A percentile compares a stretch with the other conserved stretches of the same genome.
Evolutionary conservation across 345 rosid genomes (phyloP).

Genomic region (Kernera saxatilis): DNA sequence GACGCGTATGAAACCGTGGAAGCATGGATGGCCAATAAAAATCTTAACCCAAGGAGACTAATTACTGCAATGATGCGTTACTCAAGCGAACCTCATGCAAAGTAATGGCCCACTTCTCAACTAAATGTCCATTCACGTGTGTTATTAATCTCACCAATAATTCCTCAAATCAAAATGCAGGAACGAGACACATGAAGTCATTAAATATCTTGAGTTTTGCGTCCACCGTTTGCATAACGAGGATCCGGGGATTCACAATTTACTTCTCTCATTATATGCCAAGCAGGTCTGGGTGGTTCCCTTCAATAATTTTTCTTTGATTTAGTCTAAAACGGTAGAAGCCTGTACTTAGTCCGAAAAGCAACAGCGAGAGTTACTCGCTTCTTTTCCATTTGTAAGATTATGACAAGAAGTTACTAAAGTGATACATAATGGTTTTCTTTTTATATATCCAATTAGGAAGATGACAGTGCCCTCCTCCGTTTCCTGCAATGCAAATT

Average conservation of each 20-base stretch:
- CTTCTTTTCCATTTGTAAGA: neutral
- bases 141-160: neutral
- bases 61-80: slow-evolving; percentile 99
- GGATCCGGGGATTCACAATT: slow-evolving; percentile 97
- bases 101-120: slow-evolving; percentile 40
- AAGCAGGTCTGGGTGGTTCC: slow-evolving; percentile 64
- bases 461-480: slow-evolving; percentile 89
- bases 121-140: neutral
- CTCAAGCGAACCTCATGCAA: slow-evolving; percentile 99
- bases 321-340: neutral
- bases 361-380: neutral
- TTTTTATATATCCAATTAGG: slow-evolving; percentile 40
- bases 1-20: slow-evolving; percentile 99
- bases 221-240: slow-evolving; percentile 85
- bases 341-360: neutral
- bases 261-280: slow-evolving; percentile 92
- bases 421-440: slow-evolving; percentile 7
- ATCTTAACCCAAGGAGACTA: slow-evolving; percentile 85
- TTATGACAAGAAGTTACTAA: neutral
- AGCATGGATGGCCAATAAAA: slow-evolving; percentile 89
- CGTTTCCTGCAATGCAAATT: slow-evolving; percentile 96
- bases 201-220: slow-evolving; percentile 89
- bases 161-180: slow-evolving; percentile 40
- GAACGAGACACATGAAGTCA: slow-evolving; percentile 98
- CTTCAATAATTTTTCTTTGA: neutral